phyloP scores from a whole-genome alignment of 2,329 filamentous ascomycete genomes.

The Fusarium transvaalense region DNA sequence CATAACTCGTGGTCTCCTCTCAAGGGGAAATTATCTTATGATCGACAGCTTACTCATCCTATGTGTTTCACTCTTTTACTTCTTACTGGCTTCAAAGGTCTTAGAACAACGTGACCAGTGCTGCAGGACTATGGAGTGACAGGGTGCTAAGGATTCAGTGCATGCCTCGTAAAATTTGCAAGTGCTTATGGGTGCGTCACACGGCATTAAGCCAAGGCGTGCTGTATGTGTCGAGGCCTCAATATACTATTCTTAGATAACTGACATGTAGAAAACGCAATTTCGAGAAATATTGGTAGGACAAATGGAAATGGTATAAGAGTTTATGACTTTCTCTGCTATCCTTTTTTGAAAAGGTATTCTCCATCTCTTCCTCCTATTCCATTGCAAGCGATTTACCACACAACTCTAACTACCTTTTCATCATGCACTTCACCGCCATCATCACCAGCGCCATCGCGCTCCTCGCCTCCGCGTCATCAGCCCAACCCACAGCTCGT shows the following conservation, averaged over 20 bases:
- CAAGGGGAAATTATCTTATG: constrained; percentile 7
- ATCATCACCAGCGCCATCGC: constrained; percentile 12
- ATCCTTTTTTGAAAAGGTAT: neutral
- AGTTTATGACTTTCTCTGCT: rapidly evolving
- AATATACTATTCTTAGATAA: constrained; percentile 27
- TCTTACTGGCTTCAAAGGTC: constrained; percentile 12
- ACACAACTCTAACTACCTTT: neutral
- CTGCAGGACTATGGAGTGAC: neutral
- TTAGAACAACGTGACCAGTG: constrained; percentile 3
- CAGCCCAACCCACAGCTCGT: constrained; percentile 10
- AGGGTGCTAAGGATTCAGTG: constrained; percentile 6
- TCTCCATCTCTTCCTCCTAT: neutral
- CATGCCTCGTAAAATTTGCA: constrained; percentile 11
- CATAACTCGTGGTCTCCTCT: constrained; percentile 7
- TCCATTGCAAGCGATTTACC: neutral
- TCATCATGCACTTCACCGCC: constrained; percentile 25
- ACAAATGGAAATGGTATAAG: constrained; percentile 7
- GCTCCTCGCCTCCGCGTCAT: constrained; percentile 2
- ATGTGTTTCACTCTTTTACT: neutral
- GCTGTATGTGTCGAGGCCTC: neutral
- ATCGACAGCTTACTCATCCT: constrained; percentile 19
- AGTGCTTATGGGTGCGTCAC: constrained; percentile 32
- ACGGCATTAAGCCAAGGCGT: constrained; percentile 5
- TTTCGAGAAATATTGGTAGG: neutral
- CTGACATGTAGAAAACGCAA: neutral